These are phyloP conservation scores for Polygonum maritimum DNA, from an alignment of 148 eudicot genomes.

Conservation along the genomic window DNA sequence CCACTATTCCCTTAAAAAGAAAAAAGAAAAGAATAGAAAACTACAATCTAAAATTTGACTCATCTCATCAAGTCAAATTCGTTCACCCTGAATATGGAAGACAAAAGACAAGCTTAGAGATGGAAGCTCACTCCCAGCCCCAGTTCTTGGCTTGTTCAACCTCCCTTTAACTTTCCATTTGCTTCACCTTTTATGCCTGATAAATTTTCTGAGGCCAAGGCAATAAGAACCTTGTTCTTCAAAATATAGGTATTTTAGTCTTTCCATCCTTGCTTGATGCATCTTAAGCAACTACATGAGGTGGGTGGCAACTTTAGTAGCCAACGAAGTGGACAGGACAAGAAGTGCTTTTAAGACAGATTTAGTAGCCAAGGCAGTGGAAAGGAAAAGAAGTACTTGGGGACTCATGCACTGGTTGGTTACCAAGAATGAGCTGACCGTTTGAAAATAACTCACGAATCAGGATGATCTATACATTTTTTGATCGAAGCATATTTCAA, in stretches of 20 bases:
- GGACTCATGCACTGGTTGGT: neutral
- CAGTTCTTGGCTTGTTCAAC: no score
- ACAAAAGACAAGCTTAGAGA: no score
- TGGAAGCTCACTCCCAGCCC: no score
- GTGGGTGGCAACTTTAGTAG: neutral
- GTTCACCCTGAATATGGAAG: neutral
- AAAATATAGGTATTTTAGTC: neutral
- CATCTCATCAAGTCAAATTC: neutral
- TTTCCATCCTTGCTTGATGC: neutral
- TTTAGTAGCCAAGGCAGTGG: neutral
- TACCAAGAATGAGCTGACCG: neutral
- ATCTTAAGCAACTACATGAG: neutral
- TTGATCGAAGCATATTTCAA: neutral
- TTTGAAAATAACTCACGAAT: neutral
- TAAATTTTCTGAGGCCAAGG: neutral
- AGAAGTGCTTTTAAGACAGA: no score
- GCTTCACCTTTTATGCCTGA: no score
- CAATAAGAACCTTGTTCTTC: neutral
- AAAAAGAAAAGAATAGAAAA: neutral
- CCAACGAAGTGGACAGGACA: neutral
- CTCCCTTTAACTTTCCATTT: no score
- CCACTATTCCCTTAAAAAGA: no score
- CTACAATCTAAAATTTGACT: neutral
- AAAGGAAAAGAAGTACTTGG: neutral
- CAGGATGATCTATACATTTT: neutral